These are phyloP conservation scores for Trametes cingulata DNA, from an alignment of 768 basidiomycete genomes.

Conservation along the genomic window DNA sequence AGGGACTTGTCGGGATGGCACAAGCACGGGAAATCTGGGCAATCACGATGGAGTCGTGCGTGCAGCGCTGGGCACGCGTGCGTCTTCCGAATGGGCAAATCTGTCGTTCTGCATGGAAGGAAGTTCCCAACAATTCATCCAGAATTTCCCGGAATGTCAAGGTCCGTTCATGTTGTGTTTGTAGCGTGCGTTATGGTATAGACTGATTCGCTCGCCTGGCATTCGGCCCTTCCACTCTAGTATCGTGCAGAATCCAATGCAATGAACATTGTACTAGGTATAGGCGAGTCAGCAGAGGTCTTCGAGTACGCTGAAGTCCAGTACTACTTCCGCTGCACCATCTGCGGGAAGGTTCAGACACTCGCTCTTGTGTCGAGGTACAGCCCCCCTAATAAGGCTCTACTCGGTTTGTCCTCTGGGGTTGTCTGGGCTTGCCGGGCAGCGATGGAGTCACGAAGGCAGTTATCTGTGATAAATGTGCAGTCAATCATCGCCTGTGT, in stretches of 20 bases:
- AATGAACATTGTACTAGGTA: too few relatives aligned
- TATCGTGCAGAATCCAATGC: too few relatives aligned
- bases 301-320: constrained; percentile 17
- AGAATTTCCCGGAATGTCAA: constrained; percentile 31
- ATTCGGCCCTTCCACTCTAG: too few relatives aligned
- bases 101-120: constrained; percentile 35
- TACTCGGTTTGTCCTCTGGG: neutral
- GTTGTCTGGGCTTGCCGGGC: neutral
- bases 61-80: constrained; percentile 20
- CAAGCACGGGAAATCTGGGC: neutral
- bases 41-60: neutral
- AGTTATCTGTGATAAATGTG: constrained; percentile 1
- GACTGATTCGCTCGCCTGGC: too few relatives aligned
- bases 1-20: neutral
- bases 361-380: constrained; percentile 9
- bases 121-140: constrained; percentile 30
- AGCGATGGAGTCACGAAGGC: neutral
- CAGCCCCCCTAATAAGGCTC: neutral
- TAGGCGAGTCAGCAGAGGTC: neutral
- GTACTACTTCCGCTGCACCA: constrained; percentile 12
- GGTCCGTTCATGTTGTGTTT: constrained; percentile 22
- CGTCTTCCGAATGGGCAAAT: constrained; percentile 41
- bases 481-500: constrained; percentile 8
- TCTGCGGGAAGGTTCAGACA: neutral
- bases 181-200: too few relatives aligned